Evolutionary conservation across 148 eudicot genomes (phyloP).

Genomic region (Heliamphora exappendiculata): DNA sequence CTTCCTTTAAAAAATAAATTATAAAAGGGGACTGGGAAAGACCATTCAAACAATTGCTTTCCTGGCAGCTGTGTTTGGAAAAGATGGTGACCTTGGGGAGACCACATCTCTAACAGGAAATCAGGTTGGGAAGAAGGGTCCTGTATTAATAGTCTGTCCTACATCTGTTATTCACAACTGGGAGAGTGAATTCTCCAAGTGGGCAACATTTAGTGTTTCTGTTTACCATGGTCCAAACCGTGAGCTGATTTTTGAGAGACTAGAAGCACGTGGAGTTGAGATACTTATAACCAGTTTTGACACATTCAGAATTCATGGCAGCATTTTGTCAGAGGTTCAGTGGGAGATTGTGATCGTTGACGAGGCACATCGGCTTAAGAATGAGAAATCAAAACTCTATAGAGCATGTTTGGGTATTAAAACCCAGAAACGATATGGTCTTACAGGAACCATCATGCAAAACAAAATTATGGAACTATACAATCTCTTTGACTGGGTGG

Average conservation of each 20-base stretch:
- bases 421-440: conserved; percentile 77
- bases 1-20: conserved; percentile 9
- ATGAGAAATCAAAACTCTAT: conserved; percentile 87
- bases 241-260: conserved; percentile 74
- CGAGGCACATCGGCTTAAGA: conserved; percentile 93
- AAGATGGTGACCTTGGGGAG: conserved; percentile 52
- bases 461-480: conserved; percentile 93
- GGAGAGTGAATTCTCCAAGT: conserved; percentile 85
- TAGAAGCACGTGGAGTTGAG: conserved; percentile 50
- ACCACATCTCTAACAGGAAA: conserved; percentile 22
- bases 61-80: conserved; percentile 80
- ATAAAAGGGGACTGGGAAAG: conserved; percentile 89
- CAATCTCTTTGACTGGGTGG: conserved; percentile 91
- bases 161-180: conserved; percentile 86
- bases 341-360: conserved; percentile 90
- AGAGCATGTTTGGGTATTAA: conserved; percentile 56
- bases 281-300: conserved; percentile 93
- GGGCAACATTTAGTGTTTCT: conserved; percentile 75
- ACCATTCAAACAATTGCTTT: conserved; percentile 97
- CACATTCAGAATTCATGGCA: conserved; percentile 69
- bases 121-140: conserved; percentile 36
- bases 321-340: conserved; percentile 41
- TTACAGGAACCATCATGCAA: conserved; percentile 96
- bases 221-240: conserved; percentile 89
- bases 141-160: conserved; percentile 78